phyloP scores from a whole-genome alignment of 257 asterid genomes.

The Paraleonurus japonicus region DNA sequence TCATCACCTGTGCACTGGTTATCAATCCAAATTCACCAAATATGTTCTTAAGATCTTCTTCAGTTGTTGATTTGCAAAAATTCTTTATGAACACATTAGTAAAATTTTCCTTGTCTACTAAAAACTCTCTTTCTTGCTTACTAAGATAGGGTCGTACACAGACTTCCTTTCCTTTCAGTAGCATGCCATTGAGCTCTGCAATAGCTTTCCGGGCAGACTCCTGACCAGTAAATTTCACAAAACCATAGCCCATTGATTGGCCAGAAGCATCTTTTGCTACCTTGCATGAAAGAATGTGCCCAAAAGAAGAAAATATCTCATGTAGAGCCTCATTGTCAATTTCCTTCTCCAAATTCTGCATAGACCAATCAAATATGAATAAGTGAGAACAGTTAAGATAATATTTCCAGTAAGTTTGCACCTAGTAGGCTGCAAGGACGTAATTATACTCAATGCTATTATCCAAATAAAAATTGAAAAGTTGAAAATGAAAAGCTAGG shows the following conservation, averaged over 20 bases:
- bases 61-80: slow-evolving; percentile 57
- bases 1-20: slow-evolving; percentile 66
- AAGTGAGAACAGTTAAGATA: background rate
- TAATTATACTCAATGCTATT: background rate
- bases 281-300: slow-evolving; percentile 62
- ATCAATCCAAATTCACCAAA: slow-evolving; percentile 67
- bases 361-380: background rate
- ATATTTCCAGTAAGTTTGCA: background rate
- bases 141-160: slow-evolving; percentile 58
- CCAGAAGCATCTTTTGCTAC: slow-evolving; percentile 65
- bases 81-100: slow-evolving; percentile 79
- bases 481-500: background rate
- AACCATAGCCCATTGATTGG: slow-evolving; percentile 79
- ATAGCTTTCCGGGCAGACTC: slow-evolving; percentile 71
- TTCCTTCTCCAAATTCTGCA: slow-evolving; percentile 69
- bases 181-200: slow-evolving; percentile 68
- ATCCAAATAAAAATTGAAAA: background rate
- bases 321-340: slow-evolving; percentile 71
- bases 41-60: slow-evolving; percentile 50
- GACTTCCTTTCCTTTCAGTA: slow-evolving; percentile 68
- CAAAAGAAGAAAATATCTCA: slow-evolving; percentile 66
- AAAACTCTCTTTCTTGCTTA: slow-evolving; percentile 62
- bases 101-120: slow-evolving; percentile 49
- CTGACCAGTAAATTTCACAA: slow-evolving; percentile 64
- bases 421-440: background rate